A percentile compares a stretch with the other conserved stretches of the same genome.
Conservation (phyloP, 2,329 filamentous ascomycete genomes). For the Pseudopyricularia cyperi region DNA sequence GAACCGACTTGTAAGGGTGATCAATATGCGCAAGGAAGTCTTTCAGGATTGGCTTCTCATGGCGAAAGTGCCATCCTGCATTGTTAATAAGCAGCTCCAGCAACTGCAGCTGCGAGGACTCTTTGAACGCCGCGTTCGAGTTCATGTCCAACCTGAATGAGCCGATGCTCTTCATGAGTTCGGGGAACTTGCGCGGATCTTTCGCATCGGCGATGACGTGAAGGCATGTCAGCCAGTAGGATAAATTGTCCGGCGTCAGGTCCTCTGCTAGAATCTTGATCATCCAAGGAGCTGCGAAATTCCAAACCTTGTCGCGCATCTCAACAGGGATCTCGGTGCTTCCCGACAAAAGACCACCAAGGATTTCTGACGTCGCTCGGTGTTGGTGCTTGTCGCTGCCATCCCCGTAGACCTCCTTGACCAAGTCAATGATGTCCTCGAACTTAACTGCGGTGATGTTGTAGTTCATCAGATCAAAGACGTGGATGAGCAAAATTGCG, state of each 20-base stretch:
- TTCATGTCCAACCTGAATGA: constrained; percentile 85
- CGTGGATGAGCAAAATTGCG: constrained; percentile 74
- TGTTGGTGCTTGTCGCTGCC: constrained; percentile 97
- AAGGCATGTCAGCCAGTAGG: constrained; percentile 90
- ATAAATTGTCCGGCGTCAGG: constrained; percentile 83
- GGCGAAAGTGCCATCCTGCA: constrained; percentile 89
- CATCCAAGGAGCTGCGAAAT: constrained; percentile 80
- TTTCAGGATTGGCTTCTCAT: constrained; percentile 74
- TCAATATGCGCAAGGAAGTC: constrained; percentile 87
- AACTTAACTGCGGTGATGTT: constrained; percentile 67
- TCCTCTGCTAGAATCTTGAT: constrained; percentile 80
- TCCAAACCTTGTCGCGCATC: constrained; percentile 68
- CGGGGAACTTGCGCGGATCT: constrained; percentile 77
- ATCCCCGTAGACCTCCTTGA: constrained; percentile 69
- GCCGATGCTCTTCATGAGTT: constrained; percentile 70
- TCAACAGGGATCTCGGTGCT: constrained; percentile 66
- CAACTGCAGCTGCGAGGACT: constrained; percentile 89
- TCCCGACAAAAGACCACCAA: constrained; percentile 72
- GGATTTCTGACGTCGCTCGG: constrained; percentile 84
- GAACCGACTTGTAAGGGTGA: constrained; percentile 94
- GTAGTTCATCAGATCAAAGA: constrained; percentile 80
- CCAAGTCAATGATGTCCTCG: constrained; percentile 75
- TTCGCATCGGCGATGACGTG: constrained; percentile 80
- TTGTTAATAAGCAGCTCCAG: constrained; percentile 81
- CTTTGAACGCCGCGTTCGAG: constrained; percentile 96